These are phyloP conservation scores for Elongisporangium prolatum DNA, from an alignment of 352 stramenopile species.

Conservation along the genomic window DNA sequence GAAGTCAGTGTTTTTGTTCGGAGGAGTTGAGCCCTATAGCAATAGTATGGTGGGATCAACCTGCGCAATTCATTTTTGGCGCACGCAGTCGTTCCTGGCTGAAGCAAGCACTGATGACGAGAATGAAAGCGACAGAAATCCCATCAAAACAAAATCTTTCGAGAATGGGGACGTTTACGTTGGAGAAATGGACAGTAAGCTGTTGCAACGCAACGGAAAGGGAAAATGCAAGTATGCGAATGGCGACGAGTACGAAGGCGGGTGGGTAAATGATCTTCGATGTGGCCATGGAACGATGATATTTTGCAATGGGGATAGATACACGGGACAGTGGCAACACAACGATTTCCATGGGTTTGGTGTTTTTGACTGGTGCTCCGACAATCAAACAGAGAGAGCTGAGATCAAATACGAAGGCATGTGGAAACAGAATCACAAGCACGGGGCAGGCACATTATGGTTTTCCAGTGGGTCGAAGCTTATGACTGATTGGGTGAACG, in stretches of 20 bases:
- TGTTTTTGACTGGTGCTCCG: slow-evolving; percentile 30
- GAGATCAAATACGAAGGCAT: slow-evolving; percentile 59
- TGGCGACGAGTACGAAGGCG: slow-evolving; percentile 60
- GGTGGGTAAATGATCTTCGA: slow-evolving; percentile 48
- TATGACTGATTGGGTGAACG: slow-evolving; percentile 27
- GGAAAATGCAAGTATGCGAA: slow-evolving; percentile 59
- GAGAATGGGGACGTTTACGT: slow-evolving; percentile 70
- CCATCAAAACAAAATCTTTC: slow-evolving; percentile 41
- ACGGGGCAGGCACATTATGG: slow-evolving; percentile 54
- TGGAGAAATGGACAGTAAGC: slow-evolving; percentile 42
- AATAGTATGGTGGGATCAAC: slow-evolving; percentile 32
- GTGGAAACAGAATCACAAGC: slow-evolving; percentile 55
- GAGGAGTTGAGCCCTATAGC: slow-evolving; percentile 23
- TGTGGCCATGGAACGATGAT: slow-evolving; percentile 48
- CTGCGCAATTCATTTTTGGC: slow-evolving; percentile 58
- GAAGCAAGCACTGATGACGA: slow-evolving; percentile 18
- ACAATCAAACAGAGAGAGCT: neutral
- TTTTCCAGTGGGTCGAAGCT: slow-evolving; percentile 53
- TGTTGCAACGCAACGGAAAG: slow-evolving; percentile 42
- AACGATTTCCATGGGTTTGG: slow-evolving; percentile 48
- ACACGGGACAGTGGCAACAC: slow-evolving; percentile 45
- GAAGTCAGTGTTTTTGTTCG: slow-evolving; percentile 59
- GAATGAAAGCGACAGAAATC: slow-evolving; percentile 19
- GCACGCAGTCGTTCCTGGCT: slow-evolving; percentile 26
- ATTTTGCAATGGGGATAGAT: slow-evolving; percentile 42